Conservation (phyloP, 352 stramenopile species). For the Globisporangium lucens region DNA sequence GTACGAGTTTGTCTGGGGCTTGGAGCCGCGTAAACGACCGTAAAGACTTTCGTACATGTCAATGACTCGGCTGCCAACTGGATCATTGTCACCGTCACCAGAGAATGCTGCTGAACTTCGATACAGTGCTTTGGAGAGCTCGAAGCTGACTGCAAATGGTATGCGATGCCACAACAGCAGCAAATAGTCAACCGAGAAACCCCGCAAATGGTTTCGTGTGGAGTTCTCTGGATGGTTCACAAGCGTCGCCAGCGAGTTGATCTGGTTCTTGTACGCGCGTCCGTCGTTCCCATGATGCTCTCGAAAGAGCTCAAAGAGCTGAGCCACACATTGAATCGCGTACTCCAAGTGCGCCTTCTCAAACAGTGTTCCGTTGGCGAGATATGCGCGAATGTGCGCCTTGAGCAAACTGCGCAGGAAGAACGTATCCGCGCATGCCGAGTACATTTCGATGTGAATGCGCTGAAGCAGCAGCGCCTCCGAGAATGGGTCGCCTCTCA, state of each 20-base stretch:
- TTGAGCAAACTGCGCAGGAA: conserved; percentile 48
- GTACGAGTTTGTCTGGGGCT: conserved; percentile 28
- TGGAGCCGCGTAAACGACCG: conserved; percentile 37
- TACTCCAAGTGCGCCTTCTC: conserved; percentile 39
- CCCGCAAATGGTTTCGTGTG: too few relatives aligned
- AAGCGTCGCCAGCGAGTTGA: conserved; percentile 6
- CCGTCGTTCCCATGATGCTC: conserved; percentile 18
- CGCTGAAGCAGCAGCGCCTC: conserved; percentile 60
- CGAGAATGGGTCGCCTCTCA: conserved; percentile 41
- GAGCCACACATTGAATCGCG: conserved; percentile 23
- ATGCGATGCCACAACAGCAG: conserved; percentile 56
- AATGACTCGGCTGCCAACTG: conserved; percentile 16
- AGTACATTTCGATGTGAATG: conserved; percentile 42
- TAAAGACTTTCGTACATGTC: conserved; percentile 60
- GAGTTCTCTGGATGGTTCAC: not conserved
- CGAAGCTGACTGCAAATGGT: conserved; percentile 57
- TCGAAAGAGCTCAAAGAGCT: conserved; percentile 38
- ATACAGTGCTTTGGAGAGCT: conserved; percentile 61
- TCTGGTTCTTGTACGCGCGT: not conserved
- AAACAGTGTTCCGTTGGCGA: conserved; percentile 21
- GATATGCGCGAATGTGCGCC: conserved; percentile 46
- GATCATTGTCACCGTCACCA: conserved; percentile 2
- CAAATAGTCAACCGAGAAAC: conserved; percentile 23
- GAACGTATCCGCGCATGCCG: conserved; percentile 43
- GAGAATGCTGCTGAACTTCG: conserved; percentile 17